phyloP scores from a whole-genome alignment of 179 eudicot species.

The Beta lomatogona region DNA sequence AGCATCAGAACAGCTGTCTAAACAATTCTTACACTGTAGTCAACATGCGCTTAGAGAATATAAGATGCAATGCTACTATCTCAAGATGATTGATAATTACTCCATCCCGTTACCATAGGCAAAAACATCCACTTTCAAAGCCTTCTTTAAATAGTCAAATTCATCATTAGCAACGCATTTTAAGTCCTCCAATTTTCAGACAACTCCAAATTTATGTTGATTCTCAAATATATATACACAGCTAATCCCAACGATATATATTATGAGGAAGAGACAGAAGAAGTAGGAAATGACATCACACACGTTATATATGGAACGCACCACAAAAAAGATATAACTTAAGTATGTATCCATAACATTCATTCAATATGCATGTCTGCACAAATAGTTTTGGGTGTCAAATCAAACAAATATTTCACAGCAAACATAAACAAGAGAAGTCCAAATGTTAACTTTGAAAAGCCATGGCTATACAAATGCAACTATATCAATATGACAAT shows the following conservation, averaged over 20 bases:
- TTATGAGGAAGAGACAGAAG: neutral
- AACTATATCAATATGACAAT: no score
- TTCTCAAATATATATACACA: neutral
- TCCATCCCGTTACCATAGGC: neutral
- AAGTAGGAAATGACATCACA: neutral
- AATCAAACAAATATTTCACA: neutral
- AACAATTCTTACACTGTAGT: neutral
- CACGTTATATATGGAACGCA: neutral
- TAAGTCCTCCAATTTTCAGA: neutral
- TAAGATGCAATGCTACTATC: neutral
- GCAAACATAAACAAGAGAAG: neutral
- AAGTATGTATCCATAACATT: neutral
- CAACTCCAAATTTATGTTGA: neutral
- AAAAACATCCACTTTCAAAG: neutral
- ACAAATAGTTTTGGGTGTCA: neutral
- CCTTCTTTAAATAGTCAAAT: neutral
- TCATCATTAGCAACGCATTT: neutral
- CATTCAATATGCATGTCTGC: neutral
- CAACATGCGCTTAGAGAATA: neutral
- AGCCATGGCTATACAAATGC: no score
- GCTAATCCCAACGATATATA: neutral
- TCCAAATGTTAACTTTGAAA: no score
- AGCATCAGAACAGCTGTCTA: neutral
- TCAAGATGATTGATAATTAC: neutral
- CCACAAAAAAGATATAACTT: neutral